Conservation (phyloP, 2,329 filamentous ascomycete genomes). For the Sphaerulina vaccinii region DNA sequence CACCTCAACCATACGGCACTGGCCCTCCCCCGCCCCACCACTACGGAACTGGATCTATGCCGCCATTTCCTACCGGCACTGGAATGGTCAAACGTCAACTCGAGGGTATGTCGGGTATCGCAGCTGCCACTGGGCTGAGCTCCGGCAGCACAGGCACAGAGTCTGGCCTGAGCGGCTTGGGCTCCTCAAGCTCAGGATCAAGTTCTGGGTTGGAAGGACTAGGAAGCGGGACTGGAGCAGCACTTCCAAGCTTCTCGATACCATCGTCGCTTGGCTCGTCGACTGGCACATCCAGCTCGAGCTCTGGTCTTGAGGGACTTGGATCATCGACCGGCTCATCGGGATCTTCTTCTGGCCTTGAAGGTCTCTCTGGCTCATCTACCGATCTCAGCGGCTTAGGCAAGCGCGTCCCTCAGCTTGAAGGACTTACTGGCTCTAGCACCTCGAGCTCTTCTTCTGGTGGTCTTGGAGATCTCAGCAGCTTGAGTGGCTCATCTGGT, state of each 20-base stretch:
- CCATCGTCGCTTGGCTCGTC: constrained; percentile 6
- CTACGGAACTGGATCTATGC: background rate
- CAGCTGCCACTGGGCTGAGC: constrained; percentile 9
- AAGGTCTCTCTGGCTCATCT: no score
- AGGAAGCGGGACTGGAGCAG: background rate
- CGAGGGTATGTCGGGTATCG: constrained; percentile 1
- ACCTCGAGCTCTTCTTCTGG: no score
- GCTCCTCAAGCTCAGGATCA: background rate
- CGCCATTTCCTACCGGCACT: constrained; percentile 2
- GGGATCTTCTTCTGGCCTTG: background rate
- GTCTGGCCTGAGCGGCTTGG: constrained; percentile 3
- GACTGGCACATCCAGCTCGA: background rate
- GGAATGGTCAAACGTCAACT: background rate
- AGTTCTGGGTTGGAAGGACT: constrained; percentile 7
- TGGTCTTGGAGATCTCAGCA: no score
- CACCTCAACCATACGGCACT: background rate
- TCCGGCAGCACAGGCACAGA: constrained; percentile 1
- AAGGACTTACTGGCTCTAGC: no score
- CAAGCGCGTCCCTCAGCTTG: background rate
- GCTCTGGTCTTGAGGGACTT: constrained; percentile 7
- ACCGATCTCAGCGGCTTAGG: background rate
- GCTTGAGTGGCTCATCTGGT: background rate
- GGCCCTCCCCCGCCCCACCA: background rate
- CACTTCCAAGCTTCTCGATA: background rate
- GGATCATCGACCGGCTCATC: background rate